Evolutionary conservation across 345 rosid species (phyloP).

Genomic region (Cochlearia excelsa): DNA sequence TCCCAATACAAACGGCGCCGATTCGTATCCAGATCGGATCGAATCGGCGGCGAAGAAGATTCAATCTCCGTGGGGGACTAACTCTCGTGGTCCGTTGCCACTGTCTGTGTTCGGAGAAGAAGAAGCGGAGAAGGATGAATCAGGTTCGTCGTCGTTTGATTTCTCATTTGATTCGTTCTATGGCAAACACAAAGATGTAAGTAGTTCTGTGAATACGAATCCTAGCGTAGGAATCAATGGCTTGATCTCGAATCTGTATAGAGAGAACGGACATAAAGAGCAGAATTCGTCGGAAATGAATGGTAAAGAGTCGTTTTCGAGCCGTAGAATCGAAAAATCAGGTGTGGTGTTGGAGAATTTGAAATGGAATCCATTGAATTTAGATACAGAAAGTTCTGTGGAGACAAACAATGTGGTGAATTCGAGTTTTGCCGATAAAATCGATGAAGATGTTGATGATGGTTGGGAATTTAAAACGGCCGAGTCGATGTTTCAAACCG

Average conservation of each 20-base stretch:
- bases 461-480: conserved; percentile 53
- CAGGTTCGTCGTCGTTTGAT: conserved; percentile 35
- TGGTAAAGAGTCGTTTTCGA: conserved; percentile 1
- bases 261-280: conserved; percentile 31
- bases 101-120: conserved; percentile 80
- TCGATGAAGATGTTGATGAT: conserved; percentile 37
- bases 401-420: conserved; percentile 11
- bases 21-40: conserved; percentile 36
- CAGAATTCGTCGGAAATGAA: not conserved
- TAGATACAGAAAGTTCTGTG: conserved; percentile 21
- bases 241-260: conserved; percentile 48
- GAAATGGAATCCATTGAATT: conserved; percentile 41
- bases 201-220: conserved; percentile 25
- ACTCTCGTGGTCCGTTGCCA: conserved; percentile 66
- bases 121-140: conserved; percentile 36
- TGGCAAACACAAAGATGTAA: conserved; percentile 25
- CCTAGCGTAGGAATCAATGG: conserved; percentile 32
- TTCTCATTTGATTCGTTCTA: conserved; percentile 32
- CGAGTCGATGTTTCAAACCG: conserved; percentile 14
- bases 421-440: conserved; percentile 27
- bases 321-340: conserved; percentile 7
- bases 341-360: conserved; percentile 1
- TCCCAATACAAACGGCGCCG: conserved; percentile 8
- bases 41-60: conserved; percentile 31
- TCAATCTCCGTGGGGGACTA: conserved; percentile 43